phyloP scores from a whole-genome alignment of 768 basidiomycete genomes.

The Rhizopogon salebrosus region DNA sequence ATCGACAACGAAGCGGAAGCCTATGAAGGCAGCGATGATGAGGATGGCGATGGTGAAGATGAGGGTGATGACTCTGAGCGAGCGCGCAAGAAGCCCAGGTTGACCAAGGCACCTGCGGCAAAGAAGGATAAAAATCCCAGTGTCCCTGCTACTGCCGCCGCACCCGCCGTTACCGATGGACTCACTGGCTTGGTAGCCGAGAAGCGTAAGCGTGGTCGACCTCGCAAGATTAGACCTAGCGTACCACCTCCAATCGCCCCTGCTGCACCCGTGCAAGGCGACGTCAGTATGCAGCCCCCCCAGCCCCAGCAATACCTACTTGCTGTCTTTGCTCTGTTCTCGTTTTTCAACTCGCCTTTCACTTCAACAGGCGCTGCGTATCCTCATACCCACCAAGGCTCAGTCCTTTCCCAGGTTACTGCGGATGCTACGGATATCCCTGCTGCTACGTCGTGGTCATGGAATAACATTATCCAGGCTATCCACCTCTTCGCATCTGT shows the following conservation, averaged over 20 bases:
- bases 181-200: slow-evolving; percentile 41
- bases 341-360: slow-evolving; percentile 76
- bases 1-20: slow-evolving; percentile 51
- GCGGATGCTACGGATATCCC: slow-evolving; percentile 14
- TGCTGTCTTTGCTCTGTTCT: slow-evolving; percentile 79
- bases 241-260: slow-evolving; percentile 30
- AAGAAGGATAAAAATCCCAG: slow-evolving; percentile 40
- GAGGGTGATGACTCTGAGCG: slow-evolving; percentile 37
- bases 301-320: slow-evolving; percentile 63
- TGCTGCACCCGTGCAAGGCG: slow-evolving; percentile 14
- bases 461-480: slow-evolving; percentile 51
- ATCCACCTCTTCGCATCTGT: slow-evolving; percentile 65
- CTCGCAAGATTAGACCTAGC: slow-evolving; percentile 62
- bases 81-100: slow-evolving; percentile 62
- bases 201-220: slow-evolving; percentile 82
- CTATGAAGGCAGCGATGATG: slow-evolving; percentile 35
- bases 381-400: slow-evolving; percentile 52
- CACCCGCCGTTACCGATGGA: slow-evolving; percentile 22
- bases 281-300: slow-evolving; percentile 8
- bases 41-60: slow-evolving; percentile 35
- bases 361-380: slow-evolving; percentile 34
- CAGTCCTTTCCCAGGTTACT: slow-evolving; percentile 43
- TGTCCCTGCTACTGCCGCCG: slow-evolving; percentile 22
- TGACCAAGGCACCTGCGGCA: slow-evolving; percentile 32
- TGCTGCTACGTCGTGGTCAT: slow-evolving; percentile 31